Evolutionary conservation across 139 green algal genomes (phyloP), one percentile per base, ranked within the genome.

Genomic region (Marvania coccoides): DNA sequence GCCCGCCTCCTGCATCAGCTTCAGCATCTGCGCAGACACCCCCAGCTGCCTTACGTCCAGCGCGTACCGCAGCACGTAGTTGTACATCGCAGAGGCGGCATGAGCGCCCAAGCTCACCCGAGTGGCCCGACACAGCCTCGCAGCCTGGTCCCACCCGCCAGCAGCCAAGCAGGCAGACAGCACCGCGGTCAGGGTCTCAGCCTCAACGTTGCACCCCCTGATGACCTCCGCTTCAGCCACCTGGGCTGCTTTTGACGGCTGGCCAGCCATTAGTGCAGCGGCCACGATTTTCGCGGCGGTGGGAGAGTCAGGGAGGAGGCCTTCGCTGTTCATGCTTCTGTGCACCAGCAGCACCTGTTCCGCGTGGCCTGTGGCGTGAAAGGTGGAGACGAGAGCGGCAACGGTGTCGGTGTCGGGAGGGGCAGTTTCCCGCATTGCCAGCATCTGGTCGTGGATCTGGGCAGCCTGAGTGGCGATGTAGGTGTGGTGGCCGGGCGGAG

Each of bases 401-500:
- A 39, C 58, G 29, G 61, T 71, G 48, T 12, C 34, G 37, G 37
- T 30, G 51, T 76, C 69, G 9, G 61, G 60, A 12, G 48, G 19
- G 23, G 51, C 14, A 24, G 37, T 56, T 10, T 36, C 59, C 0
- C 19, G 26, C 39, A 48, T 45, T 47, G 34, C 26, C 46, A 55
- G 69, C 69, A 76, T 70, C 58, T 64, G 38, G 30, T 58, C 15
- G 58, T 59, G 70, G 59, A 76, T 39, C 59, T 76, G 69, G 47
- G 67, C 40, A 2, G 47, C 68, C n/a, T 61, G 31, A 14, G 69
- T 53, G 2, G 70, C 70, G 10, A 74, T 26, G 3, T 35, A 13
- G 3, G 60, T 10, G 10, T 28, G 55, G 45, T 65, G 34, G 24
- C 34, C 33, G 0, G 33, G 31, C 0, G 42, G 62, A 7, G 38